Evolutionary conservation across 805 yeast species (phyloP).

Genomic region (Saccharomycopsis javanensis): DNA sequence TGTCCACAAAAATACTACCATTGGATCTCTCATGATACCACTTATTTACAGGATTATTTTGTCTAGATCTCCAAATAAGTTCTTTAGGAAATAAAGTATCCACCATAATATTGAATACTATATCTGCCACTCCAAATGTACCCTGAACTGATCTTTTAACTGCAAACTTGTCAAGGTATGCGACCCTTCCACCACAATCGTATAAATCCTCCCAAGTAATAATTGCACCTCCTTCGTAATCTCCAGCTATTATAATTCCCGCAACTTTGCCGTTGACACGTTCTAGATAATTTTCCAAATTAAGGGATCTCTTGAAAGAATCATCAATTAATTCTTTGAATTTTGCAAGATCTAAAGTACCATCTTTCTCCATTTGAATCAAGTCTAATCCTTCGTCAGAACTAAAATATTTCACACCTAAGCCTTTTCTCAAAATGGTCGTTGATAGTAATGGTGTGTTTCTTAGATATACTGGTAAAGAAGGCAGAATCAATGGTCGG

Average conservation of each 20-base stretch:
- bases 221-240: constrained; percentile 92
- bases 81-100: constrained; percentile 57
- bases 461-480: constrained; percentile 61
- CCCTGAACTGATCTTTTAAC: constrained; percentile 80
- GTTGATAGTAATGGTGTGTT: constrained; percentile 60
- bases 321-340: constrained; percentile 59
- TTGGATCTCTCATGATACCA: constrained; percentile 93
- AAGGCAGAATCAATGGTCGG: constrained; percentile 81
- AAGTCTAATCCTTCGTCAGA: constrained; percentile 32
- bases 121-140: constrained; percentile 86
- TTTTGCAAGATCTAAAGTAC: constrained; percentile 42
- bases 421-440: constrained; percentile 71
- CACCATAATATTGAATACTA: constrained; percentile 73
- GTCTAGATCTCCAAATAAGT: constrained; percentile 83
- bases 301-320: constrained; percentile 66
- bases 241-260: constrained; percentile 77
- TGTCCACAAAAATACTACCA: constrained; percentile 41
- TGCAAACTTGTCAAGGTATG: constrained; percentile 91
- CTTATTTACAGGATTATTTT: constrained; percentile 82
- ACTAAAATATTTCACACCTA: constrained; percentile 28
- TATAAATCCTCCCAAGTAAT: constrained; percentile 65
- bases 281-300: constrained; percentile 52
- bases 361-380: constrained; percentile 29
- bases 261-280: constrained; percentile 63
- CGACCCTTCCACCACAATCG: constrained; percentile 26